phyloP scores from a whole-genome alignment of 129 eudicot species.

The Centrapalus pauciflorus region DNA sequence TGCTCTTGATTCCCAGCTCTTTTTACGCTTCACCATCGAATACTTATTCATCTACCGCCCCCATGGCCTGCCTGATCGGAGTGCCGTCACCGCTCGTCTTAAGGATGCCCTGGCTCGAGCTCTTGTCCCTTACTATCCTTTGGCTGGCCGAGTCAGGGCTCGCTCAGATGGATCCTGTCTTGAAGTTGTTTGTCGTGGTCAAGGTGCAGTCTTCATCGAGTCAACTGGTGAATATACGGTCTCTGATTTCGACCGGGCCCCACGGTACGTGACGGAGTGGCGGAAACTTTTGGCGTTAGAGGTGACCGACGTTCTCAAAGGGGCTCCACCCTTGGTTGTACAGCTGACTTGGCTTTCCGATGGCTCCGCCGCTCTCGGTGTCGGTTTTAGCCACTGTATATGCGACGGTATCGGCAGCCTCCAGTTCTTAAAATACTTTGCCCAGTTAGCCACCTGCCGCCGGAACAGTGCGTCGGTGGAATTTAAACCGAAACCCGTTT shows the following conservation, averaged over 20 bases:
- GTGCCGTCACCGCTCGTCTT: constrained; percentile 19
- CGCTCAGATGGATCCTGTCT: constrained; percentile 47
- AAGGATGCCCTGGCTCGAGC: constrained; percentile 60
- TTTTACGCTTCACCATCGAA: constrained; percentile 66
- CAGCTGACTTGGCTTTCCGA: constrained; percentile 89
- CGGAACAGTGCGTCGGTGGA: constrained; percentile 8
- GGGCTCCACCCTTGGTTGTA: constrained; percentile 62
- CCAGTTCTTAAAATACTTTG: constrained; percentile 47
- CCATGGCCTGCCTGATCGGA: constrained; percentile 9
- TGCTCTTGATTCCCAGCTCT: constrained; percentile 68
- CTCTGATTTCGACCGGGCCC: constrained; percentile 52
- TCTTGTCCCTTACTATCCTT: constrained; percentile 62
- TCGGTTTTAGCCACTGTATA: constrained; percentile 62
- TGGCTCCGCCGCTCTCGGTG: constrained; percentile 48
- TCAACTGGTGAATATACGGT: constrained; percentile 33
- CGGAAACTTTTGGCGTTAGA: constrained; percentile 53
- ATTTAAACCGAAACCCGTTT: constrained; percentile 34
- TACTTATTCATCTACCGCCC: constrained; percentile 53
- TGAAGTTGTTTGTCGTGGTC: constrained; percentile 62
- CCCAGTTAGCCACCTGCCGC: constrained; percentile 35
- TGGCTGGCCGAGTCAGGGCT: constrained; percentile 63
- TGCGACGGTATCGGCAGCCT: constrained; percentile 74
- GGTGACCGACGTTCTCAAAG: constrained; percentile 63
- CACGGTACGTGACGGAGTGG: constrained; percentile 46
- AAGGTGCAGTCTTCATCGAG: constrained; percentile 62